These are phyloP conservation scores for Candida nanaspora DNA, from an alignment of 805 yeast species.

Conservation along the genomic window DNA sequence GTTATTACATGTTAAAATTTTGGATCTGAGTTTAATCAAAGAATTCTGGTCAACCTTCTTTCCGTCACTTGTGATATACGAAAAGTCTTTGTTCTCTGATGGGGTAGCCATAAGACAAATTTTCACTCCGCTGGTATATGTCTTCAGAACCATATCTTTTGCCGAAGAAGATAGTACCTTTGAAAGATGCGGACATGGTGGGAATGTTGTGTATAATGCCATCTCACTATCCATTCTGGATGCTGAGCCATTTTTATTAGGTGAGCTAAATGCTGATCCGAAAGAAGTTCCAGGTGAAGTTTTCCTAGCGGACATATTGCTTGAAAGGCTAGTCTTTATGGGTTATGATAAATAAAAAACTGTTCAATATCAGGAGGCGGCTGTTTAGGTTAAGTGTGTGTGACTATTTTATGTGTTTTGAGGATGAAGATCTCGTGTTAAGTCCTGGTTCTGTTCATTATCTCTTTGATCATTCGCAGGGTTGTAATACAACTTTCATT, in stretches of 20 bases:
- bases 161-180: slow-evolving; percentile 44
- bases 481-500: too few relatives aligned
- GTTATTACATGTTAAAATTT: slow-evolving; percentile 42
- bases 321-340: neutral
- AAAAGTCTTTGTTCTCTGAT: slow-evolving; percentile 2
- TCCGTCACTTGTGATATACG: slow-evolving; percentile 30
- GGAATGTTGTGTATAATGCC: slow-evolving; percentile 25
- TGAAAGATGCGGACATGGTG: slow-evolving; percentile 42
- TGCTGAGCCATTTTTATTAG: neutral
- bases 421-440: too few relatives aligned
- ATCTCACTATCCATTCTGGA: slow-evolving; percentile 10
- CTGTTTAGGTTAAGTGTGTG: too few relatives aligned
- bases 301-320: slow-evolving; percentile 10
- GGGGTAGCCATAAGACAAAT: slow-evolving; percentile 28
- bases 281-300: slow-evolving; percentile 11
- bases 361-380: too few relatives aligned
- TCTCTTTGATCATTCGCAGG: too few relatives aligned
- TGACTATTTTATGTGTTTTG: too few relatives aligned
- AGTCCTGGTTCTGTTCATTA: too few relatives aligned
- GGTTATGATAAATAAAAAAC: neutral
- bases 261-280: slow-evolving; percentile 4
- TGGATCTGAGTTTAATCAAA: slow-evolving; percentile 34
- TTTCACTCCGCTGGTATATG: slow-evolving; percentile 45
- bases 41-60: slow-evolving; percentile 28
- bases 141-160: slow-evolving; percentile 38